These are phyloP conservation scores for Castanea crenata DNA, from an alignment of 306 rosid species.

Conservation along the genomic window DNA sequence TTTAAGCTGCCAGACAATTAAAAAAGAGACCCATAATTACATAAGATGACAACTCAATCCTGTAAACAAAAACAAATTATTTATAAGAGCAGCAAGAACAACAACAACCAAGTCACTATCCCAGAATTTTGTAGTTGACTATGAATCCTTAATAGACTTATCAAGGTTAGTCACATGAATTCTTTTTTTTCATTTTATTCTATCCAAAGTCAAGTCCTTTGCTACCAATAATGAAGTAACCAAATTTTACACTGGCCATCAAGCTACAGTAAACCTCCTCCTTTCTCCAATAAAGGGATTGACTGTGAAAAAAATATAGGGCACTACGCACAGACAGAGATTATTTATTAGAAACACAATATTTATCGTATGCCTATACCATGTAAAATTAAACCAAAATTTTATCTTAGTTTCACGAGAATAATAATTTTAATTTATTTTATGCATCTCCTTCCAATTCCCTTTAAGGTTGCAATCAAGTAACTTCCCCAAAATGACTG, in stretches of 20 bases:
- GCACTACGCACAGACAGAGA: too few relatives aligned
- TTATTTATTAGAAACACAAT: not conserved
- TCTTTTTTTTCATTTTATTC: too few relatives aligned
- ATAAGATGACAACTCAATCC: conserved; percentile 6
- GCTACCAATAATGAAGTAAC: too few relatives aligned
- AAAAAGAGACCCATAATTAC: conserved; percentile 6
- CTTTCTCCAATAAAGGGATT: too few relatives aligned
- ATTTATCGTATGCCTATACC: not conserved
- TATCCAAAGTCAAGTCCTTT: too few relatives aligned
- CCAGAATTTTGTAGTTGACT: too few relatives aligned
- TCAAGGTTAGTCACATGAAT: too few relatives aligned
- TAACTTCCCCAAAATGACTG: not conserved
- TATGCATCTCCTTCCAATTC: not conserved
- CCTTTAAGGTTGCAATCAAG: not conserved
- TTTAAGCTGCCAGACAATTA: conserved; percentile 55
- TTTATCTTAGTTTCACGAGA: not conserved
- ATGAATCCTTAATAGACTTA: too few relatives aligned
- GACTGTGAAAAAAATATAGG: too few relatives aligned
- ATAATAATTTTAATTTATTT: not conserved
- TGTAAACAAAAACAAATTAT: not conserved
- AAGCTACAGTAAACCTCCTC: too few relatives aligned
- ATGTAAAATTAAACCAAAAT: not conserved
- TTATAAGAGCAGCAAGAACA: not conserved
- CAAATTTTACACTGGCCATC: too few relatives aligned
- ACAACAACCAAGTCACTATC: too few relatives aligned